These are phyloP conservation scores for Eucalyptus curtisii DNA, from an alignment of 345 rosid species.

Conservation along the genomic window DNA sequence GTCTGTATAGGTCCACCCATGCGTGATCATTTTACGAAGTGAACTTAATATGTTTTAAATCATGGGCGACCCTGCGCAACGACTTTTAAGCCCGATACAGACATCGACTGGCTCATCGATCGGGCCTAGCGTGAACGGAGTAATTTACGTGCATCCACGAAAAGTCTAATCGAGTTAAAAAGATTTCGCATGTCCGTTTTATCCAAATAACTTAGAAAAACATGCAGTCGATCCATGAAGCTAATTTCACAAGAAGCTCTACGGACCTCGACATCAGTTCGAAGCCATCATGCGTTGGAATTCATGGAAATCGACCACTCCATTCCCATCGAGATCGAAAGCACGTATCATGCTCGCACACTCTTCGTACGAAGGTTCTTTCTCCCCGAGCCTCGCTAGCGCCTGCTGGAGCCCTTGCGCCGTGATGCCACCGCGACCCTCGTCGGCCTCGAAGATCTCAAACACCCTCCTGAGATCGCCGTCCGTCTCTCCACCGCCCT, in stretches of 20 bases:
- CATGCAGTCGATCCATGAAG: background rate
- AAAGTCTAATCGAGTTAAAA: background rate
- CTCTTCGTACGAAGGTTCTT: constrained; percentile 5
- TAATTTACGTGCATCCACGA: background rate
- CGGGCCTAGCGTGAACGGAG: background rate
- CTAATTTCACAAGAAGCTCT: background rate
- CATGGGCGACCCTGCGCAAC: background rate
- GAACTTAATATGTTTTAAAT: background rate
- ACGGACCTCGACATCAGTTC: background rate
- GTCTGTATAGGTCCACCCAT: background rate
- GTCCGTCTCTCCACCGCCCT: background rate
- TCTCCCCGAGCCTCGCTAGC: constrained; percentile 6
- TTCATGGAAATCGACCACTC: constrained; percentile 21
- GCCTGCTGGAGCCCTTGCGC: constrained; percentile 8
- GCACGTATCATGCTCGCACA: constrained; percentile 11
- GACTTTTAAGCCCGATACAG: background rate
- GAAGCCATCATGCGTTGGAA: constrained; percentile 22
- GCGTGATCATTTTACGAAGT: background rate
- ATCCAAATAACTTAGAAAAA: background rate
- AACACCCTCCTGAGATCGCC: constrained; percentile 16
- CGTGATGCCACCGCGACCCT: constrained; percentile 10
- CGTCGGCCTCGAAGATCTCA: constrained; percentile 10
- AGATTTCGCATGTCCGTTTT: background rate
- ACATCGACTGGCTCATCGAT: background rate
- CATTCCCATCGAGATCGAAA: constrained; percentile 22